These are phyloP conservation scores for Hypoxylon sp. DNA, from an alignment of 2,329 filamentous ascomycete species.

Conservation along the genomic window DNA sequence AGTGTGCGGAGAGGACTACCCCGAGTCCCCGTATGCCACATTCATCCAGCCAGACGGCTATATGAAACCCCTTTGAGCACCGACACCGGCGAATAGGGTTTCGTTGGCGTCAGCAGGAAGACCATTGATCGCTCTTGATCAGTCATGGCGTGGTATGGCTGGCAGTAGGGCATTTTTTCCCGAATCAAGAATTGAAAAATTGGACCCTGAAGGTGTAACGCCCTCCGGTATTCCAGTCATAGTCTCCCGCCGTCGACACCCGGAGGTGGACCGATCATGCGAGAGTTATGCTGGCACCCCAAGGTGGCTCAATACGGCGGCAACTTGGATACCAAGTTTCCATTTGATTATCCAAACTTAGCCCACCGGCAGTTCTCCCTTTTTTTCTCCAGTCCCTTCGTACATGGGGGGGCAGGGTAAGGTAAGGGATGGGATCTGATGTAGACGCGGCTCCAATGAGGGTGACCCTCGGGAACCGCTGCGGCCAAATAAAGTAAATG, in stretches of 20 bases:
- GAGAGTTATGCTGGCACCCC: conserved; percentile 7
- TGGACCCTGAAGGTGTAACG: conserved; percentile 22
- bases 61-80: conserved; percentile 20
- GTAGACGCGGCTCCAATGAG: conserved; percentile 25
- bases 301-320: conserved; percentile 22
- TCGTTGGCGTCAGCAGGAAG: conserved; percentile 33
- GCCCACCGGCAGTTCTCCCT: conserved; percentile 26
- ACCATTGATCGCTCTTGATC: conserved; percentile 14
- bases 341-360: conserved; percentile 15
- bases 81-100: conserved; percentile 22
- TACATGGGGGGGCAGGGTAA: conserved; percentile 17
- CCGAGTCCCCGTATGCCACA: conserved; percentile 15
- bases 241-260: conserved; percentile 19
- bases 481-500: conserved; percentile 29
- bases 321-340: conserved; percentile 12
- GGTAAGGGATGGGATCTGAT: conserved; percentile 2
- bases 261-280: conserved; percentile 20
- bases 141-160: conserved; percentile 29
- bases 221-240: conserved; percentile 17
- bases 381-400: conserved; percentile 2
- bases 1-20: conserved; percentile 18
- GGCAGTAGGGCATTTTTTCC: conserved; percentile 19
- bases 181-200: conserved; percentile 18
- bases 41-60: conserved; percentile 25
- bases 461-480: conserved; percentile 10